These are phyloP conservation scores for Colletotrichum phormii DNA, from an alignment of 2,329 filamentous ascomycete species.

Conservation along the genomic window DNA sequence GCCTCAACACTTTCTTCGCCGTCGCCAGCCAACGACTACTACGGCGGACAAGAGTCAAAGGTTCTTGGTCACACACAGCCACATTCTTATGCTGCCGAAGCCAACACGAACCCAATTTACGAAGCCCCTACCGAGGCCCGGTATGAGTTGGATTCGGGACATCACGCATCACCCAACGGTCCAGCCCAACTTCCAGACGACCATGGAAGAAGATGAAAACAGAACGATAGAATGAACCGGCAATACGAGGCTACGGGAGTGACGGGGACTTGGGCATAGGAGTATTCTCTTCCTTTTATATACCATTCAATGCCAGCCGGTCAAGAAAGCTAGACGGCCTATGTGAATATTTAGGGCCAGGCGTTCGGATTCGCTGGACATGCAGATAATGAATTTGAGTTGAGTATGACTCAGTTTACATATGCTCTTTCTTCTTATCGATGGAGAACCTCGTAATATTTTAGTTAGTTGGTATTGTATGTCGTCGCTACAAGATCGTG, in stretches of 20 bases:
- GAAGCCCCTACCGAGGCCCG: slow-evolving; percentile 27
- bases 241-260: too few species aligned
- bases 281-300: neutral
- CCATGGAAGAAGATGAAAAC: neutral
- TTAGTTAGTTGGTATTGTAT: too few species aligned
- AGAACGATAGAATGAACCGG: neutral
- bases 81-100: slow-evolving; percentile 23
- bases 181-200: neutral
- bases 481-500: too few species aligned
- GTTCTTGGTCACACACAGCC: slow-evolving; percentile 25
- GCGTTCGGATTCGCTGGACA: neutral
- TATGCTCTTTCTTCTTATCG: neutral
- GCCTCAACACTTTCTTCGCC: neutral
- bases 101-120: slow-evolving; percentile 23
- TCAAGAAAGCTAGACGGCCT: too few species aligned
- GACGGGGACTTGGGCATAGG: neutral
- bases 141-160: slow-evolving; percentile 28
- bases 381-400: neutral
- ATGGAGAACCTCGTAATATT: too few species aligned
- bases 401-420: fast-evolving
- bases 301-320: neutral
- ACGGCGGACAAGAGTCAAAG: slow-evolving; percentile 18
- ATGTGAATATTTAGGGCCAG: neutral
- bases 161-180: neutral
- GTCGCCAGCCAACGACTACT: slow-evolving; percentile 15